A percentile compares a stretch with the other conserved stretches of the same genome.
phyloP scores from a whole-genome alignment of 2,329 filamentous ascomycete species.

The Mariannaea elegans region DNA sequence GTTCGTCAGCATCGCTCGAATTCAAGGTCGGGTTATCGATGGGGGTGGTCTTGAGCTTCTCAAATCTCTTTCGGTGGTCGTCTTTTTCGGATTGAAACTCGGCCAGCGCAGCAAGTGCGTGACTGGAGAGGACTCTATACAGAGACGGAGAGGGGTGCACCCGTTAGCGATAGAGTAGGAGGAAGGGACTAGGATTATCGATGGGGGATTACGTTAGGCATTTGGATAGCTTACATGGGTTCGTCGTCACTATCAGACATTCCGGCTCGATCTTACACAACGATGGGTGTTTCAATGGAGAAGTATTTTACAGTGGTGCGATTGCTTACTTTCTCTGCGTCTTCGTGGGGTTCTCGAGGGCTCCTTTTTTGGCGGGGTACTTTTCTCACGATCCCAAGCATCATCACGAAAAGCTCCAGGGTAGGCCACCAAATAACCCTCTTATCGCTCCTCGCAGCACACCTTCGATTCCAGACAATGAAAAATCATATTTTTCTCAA shows the following conservation, averaged over 20 bases:
- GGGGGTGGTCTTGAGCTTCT: slow-evolving; percentile 58
- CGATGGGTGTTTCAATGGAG: not conserved
- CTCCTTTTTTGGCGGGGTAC: not conserved
- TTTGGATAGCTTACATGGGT: slow-evolving; percentile 52
- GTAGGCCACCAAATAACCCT: slow-evolving; percentile 13
- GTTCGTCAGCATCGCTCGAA: slow-evolving; percentile 25
- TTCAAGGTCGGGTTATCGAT: slow-evolving; percentile 50
- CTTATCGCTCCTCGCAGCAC: not conserved
- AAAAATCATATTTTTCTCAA: slow-evolving; percentile 18
- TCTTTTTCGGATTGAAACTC: slow-evolving; percentile 80
- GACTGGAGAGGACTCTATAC: slow-evolving; percentile 65
- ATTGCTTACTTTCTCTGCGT: not conserved
- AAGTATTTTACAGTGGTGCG: not conserved
- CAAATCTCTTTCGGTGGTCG: slow-evolving; percentile 70
- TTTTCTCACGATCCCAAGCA: not conserved
- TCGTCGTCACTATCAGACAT: slow-evolving; percentile 56
- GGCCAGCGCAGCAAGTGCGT: slow-evolving; percentile 73
- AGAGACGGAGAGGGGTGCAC: not conserved
- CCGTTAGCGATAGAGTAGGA: not conserved
- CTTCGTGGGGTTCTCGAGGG: not conserved
- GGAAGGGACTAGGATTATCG: not conserved
- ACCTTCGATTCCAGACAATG: not conserved
- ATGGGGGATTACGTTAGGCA: not conserved
- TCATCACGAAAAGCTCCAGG: slow-evolving; percentile 24
- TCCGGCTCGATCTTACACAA: not conserved